phyloP scores from a whole-genome alignment of 2,329 filamentous ascomycete species.

The Paecilomyces variotii region DNA sequence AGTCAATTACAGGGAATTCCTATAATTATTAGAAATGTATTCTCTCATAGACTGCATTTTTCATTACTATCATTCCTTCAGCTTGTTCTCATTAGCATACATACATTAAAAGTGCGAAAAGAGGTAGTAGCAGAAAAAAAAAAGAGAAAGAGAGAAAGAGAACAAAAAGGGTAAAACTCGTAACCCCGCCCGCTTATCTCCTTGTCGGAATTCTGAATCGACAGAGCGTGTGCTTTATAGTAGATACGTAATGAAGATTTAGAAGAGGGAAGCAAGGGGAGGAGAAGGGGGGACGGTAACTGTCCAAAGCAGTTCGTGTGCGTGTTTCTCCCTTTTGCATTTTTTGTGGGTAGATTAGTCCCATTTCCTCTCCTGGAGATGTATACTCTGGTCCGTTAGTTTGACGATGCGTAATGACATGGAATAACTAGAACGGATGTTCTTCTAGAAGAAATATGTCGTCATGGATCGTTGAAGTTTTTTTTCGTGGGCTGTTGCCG shows the following conservation, averaged over 20 bases:
- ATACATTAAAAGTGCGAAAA: slow-evolving; percentile 2
- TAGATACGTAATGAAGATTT: no score
- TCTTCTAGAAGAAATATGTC: no score
- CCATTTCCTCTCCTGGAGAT: background rate
- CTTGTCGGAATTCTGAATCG: background rate
- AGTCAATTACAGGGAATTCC: background rate
- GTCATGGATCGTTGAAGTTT: no score
- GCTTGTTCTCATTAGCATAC: background rate
- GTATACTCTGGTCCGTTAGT: no score
- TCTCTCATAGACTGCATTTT: background rate
- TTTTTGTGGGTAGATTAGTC: background rate
- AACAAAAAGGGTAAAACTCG: no score
- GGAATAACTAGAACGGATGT: no score
- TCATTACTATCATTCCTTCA: background rate
- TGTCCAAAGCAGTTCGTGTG: background rate
- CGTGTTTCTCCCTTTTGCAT: background rate
- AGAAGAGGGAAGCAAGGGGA: no score
- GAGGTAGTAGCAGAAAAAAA: background rate
- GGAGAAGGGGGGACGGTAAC: no score
- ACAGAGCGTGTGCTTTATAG: background rate
- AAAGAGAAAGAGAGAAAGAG: background rate
- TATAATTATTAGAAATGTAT: background rate
- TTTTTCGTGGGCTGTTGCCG: background rate
- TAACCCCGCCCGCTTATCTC: background rate
- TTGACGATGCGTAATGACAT: no score